Base-by-base conservation (phyloP, 2,329 filamentous ascomycete species). In the Furcasterigmium sp. region DNA sequence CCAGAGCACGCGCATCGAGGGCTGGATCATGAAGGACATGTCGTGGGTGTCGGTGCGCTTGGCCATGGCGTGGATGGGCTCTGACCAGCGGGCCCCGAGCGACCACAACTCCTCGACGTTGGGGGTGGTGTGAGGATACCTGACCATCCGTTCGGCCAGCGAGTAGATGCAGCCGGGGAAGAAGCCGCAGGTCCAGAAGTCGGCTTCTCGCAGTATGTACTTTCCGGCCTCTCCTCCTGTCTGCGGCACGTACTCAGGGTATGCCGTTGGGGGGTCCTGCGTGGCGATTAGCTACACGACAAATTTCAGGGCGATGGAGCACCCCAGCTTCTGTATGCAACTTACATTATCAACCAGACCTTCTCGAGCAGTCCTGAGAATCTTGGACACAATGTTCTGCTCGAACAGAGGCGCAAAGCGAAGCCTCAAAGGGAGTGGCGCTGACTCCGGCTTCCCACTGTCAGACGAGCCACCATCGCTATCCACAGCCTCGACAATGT, bases 21-120 rank as follows among this genome's bases (percentile, higher is more conserved):
- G 73, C 18, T 71, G 65, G 4, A 77, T 69, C 50, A 78, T 76
- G 48, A 78, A 78, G 0, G 69, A 71, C 58, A 78, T 66, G 39
- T 78, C 74, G 43, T 78, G 75, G 0, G 73, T 78, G 42, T 76
- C 71, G 4, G 62, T 74, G 5, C 68, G 64, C 46, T 47, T 53
- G 15, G 61, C 58, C 48, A 61, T 58, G 25, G 44, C 18, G 48
- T 64, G 63, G 0, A 71, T 50, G 0, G 64, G 65, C 3, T 55
- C 59, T 3, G 61, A 55, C 66, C 65, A 69, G 11, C 23, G n/a
- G n/a, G n/a, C n/a, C 23, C 23, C 2, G 49, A 37, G 4, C 43
- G 39, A 36, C 13, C 53, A 47, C 2, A 67, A 54, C 11, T 10
- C 21, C 9, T 39, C 13, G 18, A 36, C 5, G 2, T 35, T 35